Evolutionary conservation across 1,139 yeast genomes (phyloP), one percentile per base, ranked within the genome.

Genomic region (Ashbya aceris): DNA sequence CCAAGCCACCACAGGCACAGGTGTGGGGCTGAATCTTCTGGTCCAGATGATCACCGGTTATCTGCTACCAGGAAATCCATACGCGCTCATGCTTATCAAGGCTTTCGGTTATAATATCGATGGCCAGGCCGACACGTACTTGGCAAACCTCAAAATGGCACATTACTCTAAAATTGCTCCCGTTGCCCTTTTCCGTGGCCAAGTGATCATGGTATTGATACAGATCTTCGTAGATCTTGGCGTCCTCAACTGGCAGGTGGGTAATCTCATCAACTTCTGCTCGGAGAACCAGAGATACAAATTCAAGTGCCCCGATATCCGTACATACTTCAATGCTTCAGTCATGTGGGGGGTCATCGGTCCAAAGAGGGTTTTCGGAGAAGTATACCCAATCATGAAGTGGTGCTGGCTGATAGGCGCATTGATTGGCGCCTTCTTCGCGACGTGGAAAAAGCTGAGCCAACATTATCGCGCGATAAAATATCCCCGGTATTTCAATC

Each of bases 321-420:
- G 57, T 33, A 69, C 76, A 1, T 73, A 63, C 55, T 77, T 67
- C 60, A 62, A 73, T 34, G 69, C 79, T 10, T 70, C 78, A 7
- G 73, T 77, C 11, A 61, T 75, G 17, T 77, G 79, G 76, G 84
- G 85, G 47, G 75, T 74, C 38, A 76, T 81, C 51, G 86, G 85
- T 23, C 87, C 87, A 17, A 66, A 72, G 54, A 68, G 74, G 41
- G 72, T 77, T 17, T 77, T 79, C 52, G 58, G 61, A 45, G 70
- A 69, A 0, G 56, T 73, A 13, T 74, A 75, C 50, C 79, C 79
- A 30, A 55, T 65, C 29, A 58, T 74, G 55, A 64, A 66, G 51
- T 74, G 64, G 63, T 69, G 75, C 46, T 77, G 77, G 68, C 60
- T 76, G 39, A 66, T 76, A 39, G 83, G 83, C 1, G 70, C 70